These are phyloP conservation scores for Globisporangium radiosum DNA, from an alignment of 352 stramenopile genomes.

Conservation along the genomic window DNA sequence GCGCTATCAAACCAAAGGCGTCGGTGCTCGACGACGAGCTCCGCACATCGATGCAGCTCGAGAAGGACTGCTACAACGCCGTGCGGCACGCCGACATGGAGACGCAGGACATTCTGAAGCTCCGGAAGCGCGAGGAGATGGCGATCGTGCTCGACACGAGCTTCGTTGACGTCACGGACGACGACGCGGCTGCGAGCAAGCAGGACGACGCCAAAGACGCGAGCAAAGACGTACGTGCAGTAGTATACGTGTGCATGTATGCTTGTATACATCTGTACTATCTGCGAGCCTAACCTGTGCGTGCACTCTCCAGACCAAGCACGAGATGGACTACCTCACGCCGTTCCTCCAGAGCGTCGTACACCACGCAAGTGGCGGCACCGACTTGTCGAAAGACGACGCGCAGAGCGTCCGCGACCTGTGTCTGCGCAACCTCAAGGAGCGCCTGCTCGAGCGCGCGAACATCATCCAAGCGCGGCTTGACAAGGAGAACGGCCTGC, in stretches of 20 bases:
- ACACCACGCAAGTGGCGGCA: slow-evolving; percentile 19
- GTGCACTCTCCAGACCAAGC: slow-evolving; percentile 34
- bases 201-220: slow-evolving; percentile 64
- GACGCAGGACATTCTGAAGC: slow-evolving; percentile 88
- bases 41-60: slow-evolving; percentile 57
- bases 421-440: slow-evolving; percentile 91
- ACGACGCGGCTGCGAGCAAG: slow-evolving; percentile 51
- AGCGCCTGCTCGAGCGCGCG: slow-evolving; percentile 88
- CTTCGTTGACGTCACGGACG: slow-evolving; percentile 76
- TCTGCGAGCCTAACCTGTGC: no score
- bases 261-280: neutral
- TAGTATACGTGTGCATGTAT: neutral
- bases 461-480: slow-evolving; percentile 93
- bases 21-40: slow-evolving; percentile 75
- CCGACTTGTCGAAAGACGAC: slow-evolving; percentile 75
- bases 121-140: slow-evolving; percentile 85
- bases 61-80: slow-evolving; percentile 90
- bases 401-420: slow-evolving; percentile 81
- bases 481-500: slow-evolving; percentile 89
- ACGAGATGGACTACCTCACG: slow-evolving; percentile 90
- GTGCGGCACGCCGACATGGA: slow-evolving; percentile 86
- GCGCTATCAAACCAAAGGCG: slow-evolving; percentile 51
- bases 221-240: slow-evolving; percentile 48
- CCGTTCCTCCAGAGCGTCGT: slow-evolving; percentile 86
- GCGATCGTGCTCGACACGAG: slow-evolving; percentile 77